These are phyloP conservation scores for Trichoderma orchidacearum DNA, from an alignment of 495 filamentous ascomycete species.

Conservation along the genomic window DNA sequence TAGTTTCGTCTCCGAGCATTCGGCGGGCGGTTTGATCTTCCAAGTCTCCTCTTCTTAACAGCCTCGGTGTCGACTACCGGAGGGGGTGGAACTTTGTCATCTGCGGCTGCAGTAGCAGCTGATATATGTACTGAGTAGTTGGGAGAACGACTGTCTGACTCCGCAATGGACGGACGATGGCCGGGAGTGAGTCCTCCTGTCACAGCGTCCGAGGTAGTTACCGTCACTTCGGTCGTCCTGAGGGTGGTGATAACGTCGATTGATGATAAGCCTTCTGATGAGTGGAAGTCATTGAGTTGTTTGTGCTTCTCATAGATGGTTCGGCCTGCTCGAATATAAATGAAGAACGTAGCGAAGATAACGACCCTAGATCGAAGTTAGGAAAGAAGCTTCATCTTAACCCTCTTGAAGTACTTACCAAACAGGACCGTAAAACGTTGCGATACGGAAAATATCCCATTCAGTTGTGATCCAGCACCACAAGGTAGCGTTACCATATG, in stretches of 20 bases:
- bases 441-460: constrained; percentile 64
- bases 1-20: constrained; percentile 10
- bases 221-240: constrained; percentile 44
- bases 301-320: constrained; percentile 50
- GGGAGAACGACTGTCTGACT: constrained; percentile 7
- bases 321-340: constrained; percentile 59
- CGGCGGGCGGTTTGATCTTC: background rate
- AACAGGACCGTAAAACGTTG: constrained; percentile 70
- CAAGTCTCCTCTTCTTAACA: background rate
- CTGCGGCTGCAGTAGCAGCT: background rate
- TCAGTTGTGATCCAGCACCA: constrained; percentile 68
- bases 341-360: constrained; percentile 52
- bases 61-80: background rate
- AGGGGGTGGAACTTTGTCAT: background rate
- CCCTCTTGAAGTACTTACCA: constrained; percentile 39
- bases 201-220: constrained; percentile 30
- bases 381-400: constrained; percentile 14
- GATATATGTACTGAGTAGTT: constrained; percentile 35
- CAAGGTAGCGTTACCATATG: constrained; percentile 67
- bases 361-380: constrained; percentile 21
- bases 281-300: constrained; percentile 30
- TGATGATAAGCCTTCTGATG: constrained; percentile 26
- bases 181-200: constrained; percentile 11
- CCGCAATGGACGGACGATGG: constrained; percentile 4
- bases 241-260: constrained; percentile 20